A percentile compares a stretch with the other conserved stretches of the same genome.
These are phyloP conservation scores for Rhazya stricta DNA, from an alignment of 257 asterid species.

Conservation along the genomic window DNA sequence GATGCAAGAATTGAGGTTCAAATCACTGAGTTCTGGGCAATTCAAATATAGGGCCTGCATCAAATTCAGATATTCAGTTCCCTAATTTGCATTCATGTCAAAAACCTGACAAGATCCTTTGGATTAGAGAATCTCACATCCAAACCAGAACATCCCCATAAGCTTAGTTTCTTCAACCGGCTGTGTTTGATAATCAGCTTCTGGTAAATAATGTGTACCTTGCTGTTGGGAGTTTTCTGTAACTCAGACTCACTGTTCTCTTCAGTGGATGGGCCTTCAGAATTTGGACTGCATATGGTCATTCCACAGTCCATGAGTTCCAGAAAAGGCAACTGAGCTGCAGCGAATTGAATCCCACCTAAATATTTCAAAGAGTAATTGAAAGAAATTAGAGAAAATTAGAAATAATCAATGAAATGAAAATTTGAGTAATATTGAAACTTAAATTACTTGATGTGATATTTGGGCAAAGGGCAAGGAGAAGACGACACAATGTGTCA, in stretches of 20 bases:
- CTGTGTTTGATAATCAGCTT: constrained; percentile 87
- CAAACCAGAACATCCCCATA: constrained; percentile 98
- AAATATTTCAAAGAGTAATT: constrained; percentile 10
- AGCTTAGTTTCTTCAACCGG: constrained; percentile 79
- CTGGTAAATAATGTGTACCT: constrained; percentile 62
- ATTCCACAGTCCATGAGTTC: constrained; percentile 96
- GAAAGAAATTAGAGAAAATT: constrained; percentile 4
- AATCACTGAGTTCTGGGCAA: constrained; percentile 72
- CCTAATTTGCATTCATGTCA: constrained; percentile 1
- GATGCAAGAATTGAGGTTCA: constrained; percentile 79
- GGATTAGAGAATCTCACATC: constrained; percentile 58
- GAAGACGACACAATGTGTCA: constrained; percentile 71
- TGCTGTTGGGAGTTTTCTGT: constrained; percentile 49
- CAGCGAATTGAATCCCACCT: constrained; percentile 98
- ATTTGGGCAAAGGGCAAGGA: constrained; percentile 91
- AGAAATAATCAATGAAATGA: not conserved
- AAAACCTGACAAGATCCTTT: not conserved
- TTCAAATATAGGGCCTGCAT: constrained; percentile 81
- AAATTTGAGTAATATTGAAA: not conserved
- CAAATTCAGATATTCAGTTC: constrained; percentile 21
- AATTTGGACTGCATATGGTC: constrained; percentile 67
- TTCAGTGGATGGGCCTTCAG: constrained; percentile 29
- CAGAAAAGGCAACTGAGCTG: constrained; percentile 78
- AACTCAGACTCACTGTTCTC: constrained; percentile 35
- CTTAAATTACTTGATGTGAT: constrained; percentile 77